phyloP scores from a whole-genome alignment of 176 grass and related monocot genomes.

The Bromus sterilis region DNA sequence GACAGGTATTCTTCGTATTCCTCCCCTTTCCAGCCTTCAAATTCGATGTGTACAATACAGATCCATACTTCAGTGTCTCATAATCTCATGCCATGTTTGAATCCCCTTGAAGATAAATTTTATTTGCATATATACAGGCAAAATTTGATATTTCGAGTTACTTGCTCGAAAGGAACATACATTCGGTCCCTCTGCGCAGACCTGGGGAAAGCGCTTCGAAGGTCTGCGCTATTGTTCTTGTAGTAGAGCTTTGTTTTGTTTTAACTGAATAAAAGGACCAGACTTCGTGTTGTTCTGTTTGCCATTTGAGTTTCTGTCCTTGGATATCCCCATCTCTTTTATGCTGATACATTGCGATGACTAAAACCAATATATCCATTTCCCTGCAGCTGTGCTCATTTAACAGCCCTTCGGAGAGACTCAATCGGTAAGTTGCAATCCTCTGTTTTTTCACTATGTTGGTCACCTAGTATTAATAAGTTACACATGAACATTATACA shows the following conservation, averaged over 20 bases:
- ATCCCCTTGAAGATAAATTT: neutral
- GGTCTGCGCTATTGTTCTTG: constrained; percentile 35
- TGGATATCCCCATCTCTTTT: neutral
- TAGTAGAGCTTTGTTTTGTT: neutral
- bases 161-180: constrained; percentile 97
- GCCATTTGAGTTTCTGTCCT: constrained; percentile 4
- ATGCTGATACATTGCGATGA: neutral
- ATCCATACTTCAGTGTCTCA: neutral
- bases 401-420: constrained; percentile 70
- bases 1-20: constrained; percentile 51
- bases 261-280: neutral
- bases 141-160: constrained; percentile 93
- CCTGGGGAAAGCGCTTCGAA: constrained; percentile 87
- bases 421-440: constrained; percentile 51
- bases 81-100: neutral
- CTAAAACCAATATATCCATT: constrained; percentile 4
- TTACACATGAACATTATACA: neutral
- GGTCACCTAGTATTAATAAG: neutral
- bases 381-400: constrained; percentile 84
- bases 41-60: neutral
- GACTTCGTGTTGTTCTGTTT: neutral
- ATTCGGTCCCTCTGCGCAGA: constrained; percentile 92
- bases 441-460: neutral
- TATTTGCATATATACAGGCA: constrained; percentile 42
- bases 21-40: neutral